These are phyloP conservation scores for Chernovozyma aurita DNA, from an alignment of 1,139 yeast genomes.

Conservation along the genomic window DNA sequence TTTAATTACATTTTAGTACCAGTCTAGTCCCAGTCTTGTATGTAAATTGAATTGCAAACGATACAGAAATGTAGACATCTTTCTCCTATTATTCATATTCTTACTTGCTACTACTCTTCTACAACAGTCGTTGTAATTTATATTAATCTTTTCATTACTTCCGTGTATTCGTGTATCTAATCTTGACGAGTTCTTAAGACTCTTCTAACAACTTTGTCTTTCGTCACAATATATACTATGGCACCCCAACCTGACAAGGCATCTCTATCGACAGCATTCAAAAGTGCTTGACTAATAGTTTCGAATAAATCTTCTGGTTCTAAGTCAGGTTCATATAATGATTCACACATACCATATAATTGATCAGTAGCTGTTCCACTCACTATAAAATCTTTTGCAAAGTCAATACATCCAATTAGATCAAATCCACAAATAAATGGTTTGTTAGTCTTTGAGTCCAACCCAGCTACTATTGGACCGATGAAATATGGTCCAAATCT, in stretches of 20 bases:
- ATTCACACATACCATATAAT: constrained; percentile 97
- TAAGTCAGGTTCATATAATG: constrained; percentile 88
- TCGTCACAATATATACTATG: constrained; percentile 85
- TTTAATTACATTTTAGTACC: no score
- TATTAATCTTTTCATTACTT: neutral
- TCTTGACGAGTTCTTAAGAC: constrained; percentile 94
- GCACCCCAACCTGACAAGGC: constrained; percentile 99
- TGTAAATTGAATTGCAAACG: no score
- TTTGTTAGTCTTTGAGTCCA: constrained; percentile 70
- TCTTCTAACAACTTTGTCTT: constrained; percentile 85
- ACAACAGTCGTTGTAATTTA: no score
- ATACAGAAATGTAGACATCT: no score
- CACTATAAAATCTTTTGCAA: constrained; percentile 93
- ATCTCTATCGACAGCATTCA: constrained; percentile 96
- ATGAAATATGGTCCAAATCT: constrained; percentile 97
- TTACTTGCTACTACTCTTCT: no score
- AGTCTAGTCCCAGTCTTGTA: no score
- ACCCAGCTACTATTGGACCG: constrained; percentile 95
- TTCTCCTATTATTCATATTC: no score
- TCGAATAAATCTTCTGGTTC: constrained; percentile 96
- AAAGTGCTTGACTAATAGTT: constrained; percentile 88
- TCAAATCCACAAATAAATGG: constrained; percentile 97
- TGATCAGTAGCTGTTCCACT: constrained; percentile 96
- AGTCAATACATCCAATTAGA: constrained; percentile 93
- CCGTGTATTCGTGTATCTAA: constrained; percentile 17